Evolutionary conservation across 2,329 filamentous ascomycete genomes (phyloP), one percentile per base, ranked within the genome.

Genomic region (Venturia oleaginea): DNA sequence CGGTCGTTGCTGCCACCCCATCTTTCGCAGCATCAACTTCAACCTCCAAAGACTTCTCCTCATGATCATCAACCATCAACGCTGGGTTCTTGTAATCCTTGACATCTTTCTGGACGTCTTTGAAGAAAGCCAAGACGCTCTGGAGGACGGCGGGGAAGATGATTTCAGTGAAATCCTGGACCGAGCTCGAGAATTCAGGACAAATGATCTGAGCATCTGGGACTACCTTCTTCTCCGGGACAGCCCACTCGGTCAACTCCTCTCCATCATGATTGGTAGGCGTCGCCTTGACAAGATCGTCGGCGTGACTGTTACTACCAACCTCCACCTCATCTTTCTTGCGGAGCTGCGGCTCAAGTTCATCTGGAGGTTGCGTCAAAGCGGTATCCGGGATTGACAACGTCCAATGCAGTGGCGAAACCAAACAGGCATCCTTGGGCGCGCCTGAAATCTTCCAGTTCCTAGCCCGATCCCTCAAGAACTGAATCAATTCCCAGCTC

Each of bases 141-240:
- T 72, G 69, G 67, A 84, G 81, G 0, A 83, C 81, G 13, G 72
- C 73, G 15, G 87, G 77, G 62, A 92, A 80, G 66, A 90, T 81
- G 43, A 79, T 78, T 72, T 95, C 90, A 8, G 77, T 76, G 70
- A 85, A 79, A 40, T 79, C 71, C 0, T 75, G 69, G 67, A 89
- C 84, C 3, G 87, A 87, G 1, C 86, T 83, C n/a, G 87, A 87
- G 74, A 88, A 88, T 67, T 86, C 82, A 4, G 88, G 88, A 67
- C 84, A 88, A 54, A 83, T 77, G 13, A 73, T 68, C 19, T 64
- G 51, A 8, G 27, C 27, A 34, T 57, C 51, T 30, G 51, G 51
- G 10, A 57, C 10, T 5, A 57, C 19, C 30, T 19, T 57, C 27
- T 19, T 57, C 17, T 57, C 51, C 10, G 27, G 27, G 24, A 34